A percentile compares a stretch with the other conserved stretches of the same genome.
phyloP scores from a whole-genome alignment of 805 yeast species.

The Candida tibetensis region DNA sequence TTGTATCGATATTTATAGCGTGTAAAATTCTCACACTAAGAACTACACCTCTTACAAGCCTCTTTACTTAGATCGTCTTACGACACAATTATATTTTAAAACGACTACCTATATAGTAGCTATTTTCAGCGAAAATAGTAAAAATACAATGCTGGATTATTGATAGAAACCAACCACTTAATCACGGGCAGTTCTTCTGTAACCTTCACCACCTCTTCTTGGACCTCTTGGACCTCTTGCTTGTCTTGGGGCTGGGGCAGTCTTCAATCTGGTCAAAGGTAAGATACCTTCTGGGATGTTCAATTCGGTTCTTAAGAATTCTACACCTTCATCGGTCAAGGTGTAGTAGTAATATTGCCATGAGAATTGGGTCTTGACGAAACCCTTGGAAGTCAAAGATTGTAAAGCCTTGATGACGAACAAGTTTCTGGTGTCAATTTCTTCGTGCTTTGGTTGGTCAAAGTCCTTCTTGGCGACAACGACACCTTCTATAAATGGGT shows the following conservation, averaged over 20 bases:
- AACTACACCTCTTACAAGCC: no score
- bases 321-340: slow-evolving; percentile 99
- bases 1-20: no score
- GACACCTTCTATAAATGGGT: slow-evolving; percentile 82
- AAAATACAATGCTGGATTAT: not conserved
- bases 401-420: slow-evolving; percentile 98
- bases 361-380: slow-evolving; percentile 99
- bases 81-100: not conserved
- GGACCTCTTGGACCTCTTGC: slow-evolving; percentile 43
- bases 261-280: slow-evolving; percentile 97
- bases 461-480: slow-evolving; percentile 99
- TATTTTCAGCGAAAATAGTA: not conserved
- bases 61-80: not conserved
- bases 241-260: slow-evolving; percentile 81
- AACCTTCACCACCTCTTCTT: slow-evolving; percentile 41
- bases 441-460: slow-evolving; percentile 97
- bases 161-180: slow-evolving; percentile 18
- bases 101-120: not conserved
- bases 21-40: no score
- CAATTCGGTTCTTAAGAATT: slow-evolving; percentile 95
- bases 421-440: slow-evolving; percentile 96
- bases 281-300: slow-evolving; percentile 98
- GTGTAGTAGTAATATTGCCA: slow-evolving; percentile 99
- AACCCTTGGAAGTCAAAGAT: slow-evolving; percentile 98
- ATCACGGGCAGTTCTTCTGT: slow-evolving; percentile 65